Evolutionary conservation across 2,329 filamentous ascomycete genomes (phyloP), one percentile per base, ranked within the genome.

Genomic region (Monosporascus sp.): DNA sequence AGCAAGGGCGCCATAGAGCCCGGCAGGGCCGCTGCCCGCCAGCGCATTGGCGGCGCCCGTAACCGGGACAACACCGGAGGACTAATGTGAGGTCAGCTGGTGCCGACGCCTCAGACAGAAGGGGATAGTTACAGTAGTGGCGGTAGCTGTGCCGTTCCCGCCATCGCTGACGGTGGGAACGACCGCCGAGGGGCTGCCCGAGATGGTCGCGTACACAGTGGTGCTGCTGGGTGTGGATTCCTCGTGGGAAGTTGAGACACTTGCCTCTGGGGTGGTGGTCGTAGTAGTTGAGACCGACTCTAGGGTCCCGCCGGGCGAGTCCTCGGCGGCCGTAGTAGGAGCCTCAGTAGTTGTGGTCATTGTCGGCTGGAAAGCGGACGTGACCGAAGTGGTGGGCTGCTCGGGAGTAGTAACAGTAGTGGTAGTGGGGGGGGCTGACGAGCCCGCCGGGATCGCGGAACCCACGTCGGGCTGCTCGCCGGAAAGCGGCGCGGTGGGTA

Each of bases 401-500:
- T 50, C 50, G 5, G 54, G 48, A 31, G 47, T 37, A n/a, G 54
- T 25, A 24, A 41, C 39, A 25, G 56, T 45, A 14, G 50, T 22
- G n/a, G 47, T 48, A 15, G 51, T 36, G 18, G 48, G 24, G 9
- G 27, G 3, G 17, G 46, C 43, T 8, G 57, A 50, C 2, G 57
- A 54, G 11, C 56, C 53, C 27, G 55, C 57, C 8, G 57, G 48
- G 44, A 54, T 31, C 14, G 57, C 59, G 2, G 57, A 37, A 9
- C 59, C 59, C 20, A 58, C 57, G 6, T 59, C 57, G n/a, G 57
- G 59, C 31, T 61, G 59, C 15, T 50, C 31, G 3, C 57, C 59
- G 9, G 55, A 52, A 25, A 61, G 59, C n/a, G 59, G 59, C 22
- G 49, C 47, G 7, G 57, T 61, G 17, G 62, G 51, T 20, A 69